Percentiles rank a stretch among this genome's conserved stretches.
Conservation (phyloP, 2,329 filamentous ascomycete species). For the Aspergillus melleus region DNA sequence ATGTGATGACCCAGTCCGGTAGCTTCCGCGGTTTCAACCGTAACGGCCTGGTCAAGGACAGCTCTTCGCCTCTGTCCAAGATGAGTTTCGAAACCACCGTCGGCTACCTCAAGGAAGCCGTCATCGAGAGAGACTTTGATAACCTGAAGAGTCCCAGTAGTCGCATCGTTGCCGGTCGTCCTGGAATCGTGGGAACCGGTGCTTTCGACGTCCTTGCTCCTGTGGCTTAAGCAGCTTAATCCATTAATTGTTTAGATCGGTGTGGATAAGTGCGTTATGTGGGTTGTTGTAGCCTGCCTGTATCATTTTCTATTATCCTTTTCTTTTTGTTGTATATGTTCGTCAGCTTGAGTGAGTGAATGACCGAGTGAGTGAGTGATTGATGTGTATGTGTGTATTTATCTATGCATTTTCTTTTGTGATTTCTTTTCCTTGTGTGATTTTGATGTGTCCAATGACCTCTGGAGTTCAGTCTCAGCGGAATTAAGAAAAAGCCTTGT, state of each 20-base stretch:
- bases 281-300: neutral
- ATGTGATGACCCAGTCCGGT: slow-evolving; percentile 95
- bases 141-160: slow-evolving; percentile 82
- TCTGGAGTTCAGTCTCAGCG: slow-evolving; percentile 39
- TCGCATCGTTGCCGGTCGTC: slow-evolving; percentile 80
- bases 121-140: slow-evolving; percentile 87
- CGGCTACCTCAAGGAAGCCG: slow-evolving; percentile 87
- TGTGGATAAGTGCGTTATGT: too few species aligned
- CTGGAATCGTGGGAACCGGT: slow-evolving; percentile 84
- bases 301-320: slow-evolving; percentile 15
- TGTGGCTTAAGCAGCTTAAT: slow-evolving; percentile 34
- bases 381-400: slow-evolving; percentile 22
- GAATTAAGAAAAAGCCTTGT: slow-evolving; percentile 34
- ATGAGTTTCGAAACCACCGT: slow-evolving; percentile 99
- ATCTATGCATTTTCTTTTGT: slow-evolving; percentile 24
- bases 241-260: too few species aligned
- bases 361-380: neutral
- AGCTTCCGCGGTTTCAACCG: slow-evolving; percentile 90
- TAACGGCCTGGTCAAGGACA: slow-evolving; percentile 75
- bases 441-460: slow-evolving; percentile 37
- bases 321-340: slow-evolving; percentile 20
- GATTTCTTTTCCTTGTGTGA: neutral
- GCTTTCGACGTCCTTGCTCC: slow-evolving; percentile 79
- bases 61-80: slow-evolving; percentile 90
- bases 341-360: slow-evolving; percentile 7